Evolutionary conservation across 768 basidiomycete species (phyloP).

Genomic region (Rubroboletus satanas): DNA sequence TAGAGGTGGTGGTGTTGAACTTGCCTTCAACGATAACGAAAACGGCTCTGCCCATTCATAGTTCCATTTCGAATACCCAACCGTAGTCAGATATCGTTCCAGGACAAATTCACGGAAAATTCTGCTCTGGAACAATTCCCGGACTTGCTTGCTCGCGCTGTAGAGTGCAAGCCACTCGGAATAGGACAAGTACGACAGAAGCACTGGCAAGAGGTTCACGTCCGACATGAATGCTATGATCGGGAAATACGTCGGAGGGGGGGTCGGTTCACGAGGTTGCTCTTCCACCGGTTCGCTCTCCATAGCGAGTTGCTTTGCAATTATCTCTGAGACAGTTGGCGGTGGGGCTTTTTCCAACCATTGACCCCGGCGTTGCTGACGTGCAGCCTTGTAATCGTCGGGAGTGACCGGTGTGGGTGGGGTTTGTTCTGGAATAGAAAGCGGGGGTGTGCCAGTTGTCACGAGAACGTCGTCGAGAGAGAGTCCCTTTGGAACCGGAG

Average conservation of each 20-base stretch:
- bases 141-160: constrained; percentile 51
- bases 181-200: constrained; percentile 67
- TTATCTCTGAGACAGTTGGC: constrained; percentile 30
- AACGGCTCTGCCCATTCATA: constrained; percentile 56
- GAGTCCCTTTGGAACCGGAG: background rate
- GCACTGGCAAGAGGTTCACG: constrained; percentile 45
- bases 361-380: constrained; percentile 38
- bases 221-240: constrained; percentile 54
- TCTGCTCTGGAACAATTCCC: constrained; percentile 46
- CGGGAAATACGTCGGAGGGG: constrained; percentile 40
- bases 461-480: background rate
- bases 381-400: constrained; percentile 39
- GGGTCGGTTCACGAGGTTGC: constrained; percentile 19
- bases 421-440: background rate
- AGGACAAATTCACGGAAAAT: constrained; percentile 60
- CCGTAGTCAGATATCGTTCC: constrained; percentile 62
- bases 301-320: constrained; percentile 21
- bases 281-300: constrained; percentile 12
- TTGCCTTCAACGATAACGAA: constrained; percentile 56
- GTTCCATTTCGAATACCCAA: constrained; percentile 71
- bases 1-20: constrained; percentile 21
- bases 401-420: constrained; percentile 26
- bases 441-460: background rate
- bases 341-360: constrained; percentile 40
- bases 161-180: constrained; percentile 67